Base-by-base conservation (phyloP, 768 basidiomycete species). In the Crepidotus variabilis region DNA sequence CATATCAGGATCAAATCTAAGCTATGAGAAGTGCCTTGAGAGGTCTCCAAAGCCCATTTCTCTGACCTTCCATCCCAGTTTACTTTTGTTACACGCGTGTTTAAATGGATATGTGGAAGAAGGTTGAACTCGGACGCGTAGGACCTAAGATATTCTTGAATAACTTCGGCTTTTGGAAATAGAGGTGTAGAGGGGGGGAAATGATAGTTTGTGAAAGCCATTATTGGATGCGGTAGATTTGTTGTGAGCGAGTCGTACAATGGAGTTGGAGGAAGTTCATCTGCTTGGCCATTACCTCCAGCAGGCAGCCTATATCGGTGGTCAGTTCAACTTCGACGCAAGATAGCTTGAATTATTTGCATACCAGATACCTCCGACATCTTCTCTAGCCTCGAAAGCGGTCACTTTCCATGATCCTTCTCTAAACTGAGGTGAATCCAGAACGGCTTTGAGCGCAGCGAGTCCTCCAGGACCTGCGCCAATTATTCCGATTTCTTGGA, bases 231-330 rank as follows among this genome's bases (percentile, higher is more conserved):
- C 0, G 92, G 88, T 4, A 94, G 66, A 62, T 93, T 93, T 0
- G 91, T 87, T n/a, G 86, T 87, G 11, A 94, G 73, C 0, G 87
- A 86, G 63, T 92, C 87, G 63, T 94, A 94, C 8, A 91, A 64
- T 1, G 92, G 83, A 0, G 88, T 87, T 32, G 78, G 63, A 1
- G 88, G 88, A 6, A 82, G 82, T 33, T 81, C 69, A 18, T 72
- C 74, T 11, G 34, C 20, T 50, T 2, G 80, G 46, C 11, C 45
- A 1, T 22, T 22, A 18, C 35, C 24, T 22, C 62, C 71, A 6
- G 83, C 79, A 18, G 88, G 84, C 21, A 82, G 66, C 88, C 87
- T 84, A 55, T 43, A 51, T 51, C 21, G 24, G 4, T 28, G 22
- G 22, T 52, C 34, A 20, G 49, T 14, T 43, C n/a, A 56, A 11